Evolutionary conservation across 2,329 filamentous ascomycete genomes (phyloP).

Genomic region (Fusarium multiceps): DNA sequence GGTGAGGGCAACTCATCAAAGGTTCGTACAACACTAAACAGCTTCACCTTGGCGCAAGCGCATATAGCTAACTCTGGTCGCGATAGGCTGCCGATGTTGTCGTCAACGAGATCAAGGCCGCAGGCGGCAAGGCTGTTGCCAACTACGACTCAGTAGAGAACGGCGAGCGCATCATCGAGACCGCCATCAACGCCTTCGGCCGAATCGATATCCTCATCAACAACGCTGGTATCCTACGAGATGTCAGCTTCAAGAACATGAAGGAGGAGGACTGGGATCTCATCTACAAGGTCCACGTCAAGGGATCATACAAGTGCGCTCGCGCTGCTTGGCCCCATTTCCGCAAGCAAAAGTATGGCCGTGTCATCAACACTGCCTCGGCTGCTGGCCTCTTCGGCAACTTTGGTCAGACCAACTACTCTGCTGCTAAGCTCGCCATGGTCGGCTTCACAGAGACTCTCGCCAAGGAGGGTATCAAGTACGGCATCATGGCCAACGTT

Average conservation of each 20-base stretch:
- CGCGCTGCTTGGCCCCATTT: constrained; percentile 97
- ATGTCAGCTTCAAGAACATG: constrained; percentile 99
- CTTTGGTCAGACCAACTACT: constrained; percentile 97
- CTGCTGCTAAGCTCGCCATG: constrained; percentile 92
- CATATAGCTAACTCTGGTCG: constrained; percentile 39
- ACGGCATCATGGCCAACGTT: constrained; percentile 95
- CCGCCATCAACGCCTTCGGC: constrained; percentile 82
- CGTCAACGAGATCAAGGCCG: constrained; percentile 84
- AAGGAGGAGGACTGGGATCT: constrained; percentile 97
- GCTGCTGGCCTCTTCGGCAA: constrained; percentile 94
- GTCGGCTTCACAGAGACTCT: constrained; percentile 98
- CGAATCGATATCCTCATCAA: constrained; percentile 96
- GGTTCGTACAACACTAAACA: constrained; percentile 61
- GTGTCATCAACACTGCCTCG: constrained; percentile 97
- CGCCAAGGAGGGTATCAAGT: constrained; percentile 96
- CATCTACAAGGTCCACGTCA: constrained; percentile 91
- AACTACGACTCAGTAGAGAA: constrained; percentile 97
- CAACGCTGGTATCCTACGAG: constrained; percentile 95
- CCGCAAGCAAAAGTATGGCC: constrained; percentile 97
- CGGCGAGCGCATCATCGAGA: constrained; percentile 94
- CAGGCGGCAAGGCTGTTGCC: constrained; percentile 93
- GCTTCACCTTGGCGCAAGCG: constrained; percentile 3
- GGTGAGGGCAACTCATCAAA: constrained; percentile 89
- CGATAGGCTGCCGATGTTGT: constrained; percentile 81
- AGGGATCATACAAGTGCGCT: constrained; percentile 94